Evolutionary conservation across 2,329 filamentous ascomycete genomes (phyloP), one percentile per base, ranked within the genome.

Genomic region (Xylaria sp.): DNA sequence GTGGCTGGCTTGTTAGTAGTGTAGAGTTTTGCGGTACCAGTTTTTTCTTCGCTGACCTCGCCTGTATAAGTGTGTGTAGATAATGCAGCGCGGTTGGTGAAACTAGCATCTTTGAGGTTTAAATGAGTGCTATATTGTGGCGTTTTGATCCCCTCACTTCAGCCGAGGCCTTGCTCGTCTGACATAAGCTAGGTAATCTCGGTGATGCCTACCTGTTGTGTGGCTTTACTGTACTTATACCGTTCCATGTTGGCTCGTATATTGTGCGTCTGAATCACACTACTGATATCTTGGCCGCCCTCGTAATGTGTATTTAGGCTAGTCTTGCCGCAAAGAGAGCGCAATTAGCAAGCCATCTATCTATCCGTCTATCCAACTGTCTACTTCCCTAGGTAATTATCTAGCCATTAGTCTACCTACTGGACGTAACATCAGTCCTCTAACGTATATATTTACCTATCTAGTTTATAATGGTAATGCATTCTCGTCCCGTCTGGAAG

Each of bases 151-250:
- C 35, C 49, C 14, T 38, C 45, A 45, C 51, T n/a, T 25, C n/a
- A 28, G 43, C 35, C 4, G 21, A 37, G 33, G 42, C 47, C 35
- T 54, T 52, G 31, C 33, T 37, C 54, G 51, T 56, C 61, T 60
- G 61, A 63, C 61, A 52, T 63, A 60, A 63, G 56, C 59, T 19
- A 23, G 28, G 49, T 49, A 55, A 43, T 33, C 50, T 25, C 23
- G 40, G 31, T 35, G 31, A 12, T 35, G 21, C 9, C 12, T 21
- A 6, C 17, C 6, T 9, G 5, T 35, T 37, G 42, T 25, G n/a
- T 25, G 21, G 23, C 15, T 17, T 15, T 28, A 6, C n/a, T 15
- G 9, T 47, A n/a, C 15, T 43, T 19, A 12, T 19, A 17, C 7
- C 21, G 28, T 9, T 4, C 28, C 42, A 3, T 43, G 23, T n/a